These are phyloP conservation scores for Plasmodium fragile DNA, from an alignment of 169 alveolate species.

Conservation along the genomic window DNA sequence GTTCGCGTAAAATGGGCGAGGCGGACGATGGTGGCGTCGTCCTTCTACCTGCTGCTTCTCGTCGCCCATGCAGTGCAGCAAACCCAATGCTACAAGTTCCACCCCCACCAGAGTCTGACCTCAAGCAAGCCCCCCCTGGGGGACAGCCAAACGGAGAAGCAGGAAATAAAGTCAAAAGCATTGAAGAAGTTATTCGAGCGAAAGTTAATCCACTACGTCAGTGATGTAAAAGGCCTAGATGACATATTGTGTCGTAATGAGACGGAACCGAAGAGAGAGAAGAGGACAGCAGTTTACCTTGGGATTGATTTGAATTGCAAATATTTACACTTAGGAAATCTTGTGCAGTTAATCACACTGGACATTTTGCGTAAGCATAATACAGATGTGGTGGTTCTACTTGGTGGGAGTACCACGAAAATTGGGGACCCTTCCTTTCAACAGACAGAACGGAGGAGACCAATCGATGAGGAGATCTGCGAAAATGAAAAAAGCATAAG, in stretches of 20 bases:
- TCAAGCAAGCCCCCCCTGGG: not conserved
- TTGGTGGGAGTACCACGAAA: conserved; percentile 87
- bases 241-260: conserved; percentile 18
- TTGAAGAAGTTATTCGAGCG: conserved; percentile 28
- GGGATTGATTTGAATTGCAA: conserved; percentile 87
- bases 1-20: not conserved
- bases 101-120: not conserved
- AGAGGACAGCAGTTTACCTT: conserved; percentile 33
- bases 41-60: not conserved
- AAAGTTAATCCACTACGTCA: conserved; percentile 24
- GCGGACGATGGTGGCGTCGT: not conserved
- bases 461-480: conserved; percentile 22
- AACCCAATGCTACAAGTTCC: conserved; percentile 7
- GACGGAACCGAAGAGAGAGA: not conserved
- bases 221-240: conserved; percentile 30
- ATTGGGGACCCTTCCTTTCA: conserved; percentile 90
- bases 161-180: conserved; percentile 43
- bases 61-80: not conserved
- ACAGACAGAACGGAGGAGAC: conserved; percentile 37
- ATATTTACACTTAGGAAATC: conserved; percentile 85
- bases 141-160: not conserved
- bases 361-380: conserved; percentile 78
- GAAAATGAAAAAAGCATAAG: conserved; percentile 22
- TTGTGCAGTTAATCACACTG: conserved; percentile 83
- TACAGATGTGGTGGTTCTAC: conserved; percentile 81